These are phyloP conservation scores for Pichia kluyveri DNA, from an alignment of 805 yeast species.

Conservation along the genomic window DNA sequence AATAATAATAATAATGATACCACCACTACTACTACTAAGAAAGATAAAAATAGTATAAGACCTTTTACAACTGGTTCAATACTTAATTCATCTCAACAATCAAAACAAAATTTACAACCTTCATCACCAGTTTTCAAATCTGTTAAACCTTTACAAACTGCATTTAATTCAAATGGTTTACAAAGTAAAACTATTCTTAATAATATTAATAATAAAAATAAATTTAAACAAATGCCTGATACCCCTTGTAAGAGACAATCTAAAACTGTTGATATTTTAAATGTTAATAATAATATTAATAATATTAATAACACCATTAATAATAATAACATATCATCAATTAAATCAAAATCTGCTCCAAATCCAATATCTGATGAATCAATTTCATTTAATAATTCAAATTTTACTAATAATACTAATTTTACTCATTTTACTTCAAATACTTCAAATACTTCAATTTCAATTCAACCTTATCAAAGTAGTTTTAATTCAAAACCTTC, in stretches of 20 bases:
- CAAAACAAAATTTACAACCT: conserved; percentile 6
- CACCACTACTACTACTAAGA: too few species aligned
- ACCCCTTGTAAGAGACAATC: conserved; percentile 52
- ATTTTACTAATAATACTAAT: not conserved
- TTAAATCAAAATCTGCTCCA: conserved; percentile 2
- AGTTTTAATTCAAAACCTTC: conserved; percentile 1
- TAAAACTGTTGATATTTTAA: conserved; percentile 14
- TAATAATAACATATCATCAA: too few species aligned
- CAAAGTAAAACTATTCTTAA: conserved; percentile 46
- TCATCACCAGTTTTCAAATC: conserved; percentile 55
- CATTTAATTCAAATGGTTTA: conserved; percentile 69
- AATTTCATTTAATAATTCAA: not conserved
- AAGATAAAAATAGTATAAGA: not conserved
- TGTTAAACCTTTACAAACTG: conserved; percentile 80
- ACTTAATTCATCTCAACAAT: not conserved
- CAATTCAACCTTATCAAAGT: not conserved
- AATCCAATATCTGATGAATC: not conserved
- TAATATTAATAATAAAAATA: conserved; percentile 25
- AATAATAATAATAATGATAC: not conserved
- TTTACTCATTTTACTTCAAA: not conserved
- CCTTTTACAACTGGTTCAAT: conserved; percentile 5
- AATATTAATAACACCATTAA: not conserved
- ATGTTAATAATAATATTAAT: conserved; percentile 8
- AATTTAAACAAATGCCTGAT: conserved; percentile 39
- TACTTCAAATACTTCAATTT: conserved; percentile 1